Evolutionary conservation across 1,284 basidiomycete genomes (phyloP).

Genomic region (Malassezia slooffiae): DNA sequence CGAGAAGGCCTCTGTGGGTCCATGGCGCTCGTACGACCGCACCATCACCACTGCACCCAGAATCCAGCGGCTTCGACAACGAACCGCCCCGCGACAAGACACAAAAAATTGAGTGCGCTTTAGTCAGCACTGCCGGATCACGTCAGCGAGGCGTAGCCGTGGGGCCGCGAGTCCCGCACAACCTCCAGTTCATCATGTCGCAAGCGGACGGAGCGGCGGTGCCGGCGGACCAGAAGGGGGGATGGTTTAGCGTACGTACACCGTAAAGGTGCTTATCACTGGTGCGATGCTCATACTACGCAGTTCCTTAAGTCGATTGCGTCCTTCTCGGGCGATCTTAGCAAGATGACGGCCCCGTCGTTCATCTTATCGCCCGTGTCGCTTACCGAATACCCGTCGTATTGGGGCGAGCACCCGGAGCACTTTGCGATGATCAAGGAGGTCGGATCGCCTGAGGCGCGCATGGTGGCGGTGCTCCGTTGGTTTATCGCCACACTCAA

Average conservation of each 20-base stretch:
- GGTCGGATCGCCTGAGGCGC: conserved; percentile 41
- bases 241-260: conserved; percentile 12
- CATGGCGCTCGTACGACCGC: conserved; percentile 58
- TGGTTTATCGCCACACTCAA: conserved; percentile 60
- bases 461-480: conserved; percentile 40
- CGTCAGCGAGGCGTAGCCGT: too few species aligned
- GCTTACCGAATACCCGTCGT: conserved; percentile 42
- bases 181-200: too few species aligned
- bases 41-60: conserved; percentile 47
- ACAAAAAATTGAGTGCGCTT: neutral
- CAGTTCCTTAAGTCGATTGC: conserved; percentile 43
- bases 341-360: conserved; percentile 77
- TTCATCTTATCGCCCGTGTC: conserved; percentile 49
- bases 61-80: neutral
- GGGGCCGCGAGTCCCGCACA: too few species aligned
- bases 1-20: conserved; percentile 69
- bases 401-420: conserved; percentile 46
- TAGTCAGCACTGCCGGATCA: conserved; percentile 1
- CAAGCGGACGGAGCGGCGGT: conserved; percentile 1
- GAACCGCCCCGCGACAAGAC: neutral
- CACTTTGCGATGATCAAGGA: conserved; percentile 29
- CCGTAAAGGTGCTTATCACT: neutral
- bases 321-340: conserved; percentile 64
- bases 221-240: conserved; percentile 9
- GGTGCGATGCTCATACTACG: too few species aligned